Conservation (phyloP, 2,329 filamentous ascomycete species). For the Claviceps africana region DNA sequence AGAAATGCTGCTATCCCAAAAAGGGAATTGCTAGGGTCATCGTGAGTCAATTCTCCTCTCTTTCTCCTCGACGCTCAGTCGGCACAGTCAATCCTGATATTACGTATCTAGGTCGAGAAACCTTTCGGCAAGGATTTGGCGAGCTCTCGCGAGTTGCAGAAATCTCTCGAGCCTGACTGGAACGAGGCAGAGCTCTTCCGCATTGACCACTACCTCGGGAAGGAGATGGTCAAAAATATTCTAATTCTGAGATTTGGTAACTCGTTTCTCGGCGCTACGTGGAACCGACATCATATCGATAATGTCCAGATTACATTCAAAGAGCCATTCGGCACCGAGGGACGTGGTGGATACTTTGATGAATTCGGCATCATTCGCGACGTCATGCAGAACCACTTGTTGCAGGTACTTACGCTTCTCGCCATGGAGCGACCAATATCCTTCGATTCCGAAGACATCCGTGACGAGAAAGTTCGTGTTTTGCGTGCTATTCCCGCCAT, state of each 20-base stretch:
- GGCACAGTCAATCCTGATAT: background rate
- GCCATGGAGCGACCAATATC: constrained; percentile 98
- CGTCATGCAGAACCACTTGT: constrained; percentile 98
- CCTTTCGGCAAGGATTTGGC: constrained; percentile 94
- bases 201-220: constrained; percentile 97
- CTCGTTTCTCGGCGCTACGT: constrained; percentile 95
- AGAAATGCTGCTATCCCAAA: constrained; percentile 90
- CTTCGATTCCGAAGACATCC: constrained; percentile 94
- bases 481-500: constrained; percentile 86
- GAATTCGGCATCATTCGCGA: constrained; percentile 99
- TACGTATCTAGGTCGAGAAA: constrained; percentile 71
- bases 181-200: constrained; percentile 97
- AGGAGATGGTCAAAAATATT: constrained; percentile 99
- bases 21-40: constrained; percentile 88
- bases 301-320: constrained; percentile 99
- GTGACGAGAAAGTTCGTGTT: constrained; percentile 96
- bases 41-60: constrained; percentile 31
- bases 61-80: too few relatives aligned
- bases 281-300: constrained; percentile 99
- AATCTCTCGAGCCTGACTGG: constrained; percentile 93
- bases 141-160: constrained; percentile 88
- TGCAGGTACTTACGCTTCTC: constrained; percentile 89
- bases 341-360: constrained; percentile 95
- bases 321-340: constrained; percentile 97
- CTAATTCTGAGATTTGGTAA: constrained; percentile 96